A percentile compares a stretch with the other conserved stretches of the same genome.
Conservation (phyloP, 2,329 filamentous ascomycete genomes). For the Aaosphaeria pasadenensis region DNA sequence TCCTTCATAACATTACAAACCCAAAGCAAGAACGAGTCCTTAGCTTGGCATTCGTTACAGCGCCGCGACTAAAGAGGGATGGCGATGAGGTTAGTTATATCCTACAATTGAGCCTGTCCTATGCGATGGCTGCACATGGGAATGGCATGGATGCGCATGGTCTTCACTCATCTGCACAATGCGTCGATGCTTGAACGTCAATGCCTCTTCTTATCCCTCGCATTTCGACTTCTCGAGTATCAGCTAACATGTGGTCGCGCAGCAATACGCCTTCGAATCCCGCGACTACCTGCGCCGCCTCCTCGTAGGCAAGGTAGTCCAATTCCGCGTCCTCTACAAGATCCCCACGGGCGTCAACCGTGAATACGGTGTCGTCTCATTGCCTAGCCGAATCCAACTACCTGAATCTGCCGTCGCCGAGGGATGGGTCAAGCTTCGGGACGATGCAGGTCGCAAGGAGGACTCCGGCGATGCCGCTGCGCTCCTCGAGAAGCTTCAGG, state of each 20-base stretch:
- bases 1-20: conserved; percentile 79
- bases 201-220: no score
- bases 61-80: conserved; percentile 81
- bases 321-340: conserved; percentile 82
- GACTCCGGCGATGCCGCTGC: conserved; percentile 71
- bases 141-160: no score
- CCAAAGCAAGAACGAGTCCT: conserved; percentile 79
- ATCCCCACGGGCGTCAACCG: conserved; percentile 74
- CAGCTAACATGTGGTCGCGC: neutral
- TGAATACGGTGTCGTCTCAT: conserved; percentile 79
- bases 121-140: no score
- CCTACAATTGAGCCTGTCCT: no score
- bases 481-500: conserved; percentile 73
- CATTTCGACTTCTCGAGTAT: no score
- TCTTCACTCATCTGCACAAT: no score
- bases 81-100: conserved; percentile 67
- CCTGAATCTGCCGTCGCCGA: conserved; percentile 82
- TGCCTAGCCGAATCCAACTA: conserved; percentile 67
- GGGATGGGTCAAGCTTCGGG: conserved; percentile 89
- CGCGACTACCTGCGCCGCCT: conserved; percentile 86
- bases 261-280: conserved; percentile 85
- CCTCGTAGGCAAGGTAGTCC: conserved; percentile 80
- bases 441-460: conserved; percentile 90
- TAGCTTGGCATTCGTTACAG: conserved; percentile 88
- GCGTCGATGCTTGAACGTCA: no score